Percentiles rank a stretch among this genome's conserved stretches.
Evolutionary conservation across 108 stramenopile species (phyloP).

Genomic region (Nannochloropsis granulata): DNA sequence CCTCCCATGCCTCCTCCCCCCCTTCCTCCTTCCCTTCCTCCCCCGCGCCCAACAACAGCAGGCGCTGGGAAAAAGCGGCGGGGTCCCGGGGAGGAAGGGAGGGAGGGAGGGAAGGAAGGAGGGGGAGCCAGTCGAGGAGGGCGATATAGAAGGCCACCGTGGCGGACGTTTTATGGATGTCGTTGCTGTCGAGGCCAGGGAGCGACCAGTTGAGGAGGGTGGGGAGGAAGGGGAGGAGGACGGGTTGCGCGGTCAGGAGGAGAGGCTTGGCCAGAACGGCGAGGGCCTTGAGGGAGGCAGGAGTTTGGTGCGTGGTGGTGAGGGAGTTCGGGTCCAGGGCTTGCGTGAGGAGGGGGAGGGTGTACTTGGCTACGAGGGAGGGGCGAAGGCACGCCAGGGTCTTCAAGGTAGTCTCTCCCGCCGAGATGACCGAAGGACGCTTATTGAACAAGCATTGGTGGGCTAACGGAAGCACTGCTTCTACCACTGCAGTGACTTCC

Average conservation of each 20-base stretch:
- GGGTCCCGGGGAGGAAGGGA: not conserved
- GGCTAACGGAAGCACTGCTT: conserved; percentile 4
- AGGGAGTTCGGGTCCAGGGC: conserved; percentile 19
- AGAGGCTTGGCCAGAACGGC: conserved; percentile 1
- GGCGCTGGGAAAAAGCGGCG: not conserved
- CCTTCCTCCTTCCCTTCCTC: not conserved
- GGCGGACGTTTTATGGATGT: conserved; percentile 9
- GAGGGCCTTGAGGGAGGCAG: conserved; percentile 17
- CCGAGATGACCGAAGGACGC: not conserved
- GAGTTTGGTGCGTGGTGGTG: not conserved
- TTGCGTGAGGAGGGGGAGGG: not conserved
- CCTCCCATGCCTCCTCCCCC: not conserved
- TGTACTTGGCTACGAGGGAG: not conserved
- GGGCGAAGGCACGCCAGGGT: conserved; percentile 11
- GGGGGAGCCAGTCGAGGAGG: conserved; percentile 18
- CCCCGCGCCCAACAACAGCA: not conserved
- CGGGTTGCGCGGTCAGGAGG: conserved; percentile 11
- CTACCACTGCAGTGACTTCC: not conserved
- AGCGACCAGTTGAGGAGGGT: conserved; percentile 6
- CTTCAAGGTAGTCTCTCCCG: not conserved
- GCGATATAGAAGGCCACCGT: conserved; percentile 7
- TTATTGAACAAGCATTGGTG: conserved; percentile 19
- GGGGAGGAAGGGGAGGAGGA: conserved; percentile 18
- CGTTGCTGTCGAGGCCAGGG: conserved; percentile 23
- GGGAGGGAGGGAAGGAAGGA: not conserved